Conservation (phyloP, 2,329 filamentous ascomycete genomes). For the Aureobasidium mangrovei region DNA sequence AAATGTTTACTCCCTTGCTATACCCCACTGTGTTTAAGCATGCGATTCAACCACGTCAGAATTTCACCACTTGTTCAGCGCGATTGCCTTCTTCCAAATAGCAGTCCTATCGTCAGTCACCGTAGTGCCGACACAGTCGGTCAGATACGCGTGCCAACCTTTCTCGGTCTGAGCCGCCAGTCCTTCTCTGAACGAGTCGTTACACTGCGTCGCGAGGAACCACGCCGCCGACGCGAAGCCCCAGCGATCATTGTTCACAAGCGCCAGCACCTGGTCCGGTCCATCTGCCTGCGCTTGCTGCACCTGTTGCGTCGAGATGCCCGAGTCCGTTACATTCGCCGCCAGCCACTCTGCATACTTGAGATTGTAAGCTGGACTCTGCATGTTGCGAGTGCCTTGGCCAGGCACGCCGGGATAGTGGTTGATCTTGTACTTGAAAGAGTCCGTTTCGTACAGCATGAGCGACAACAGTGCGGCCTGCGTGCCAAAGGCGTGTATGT, state of each 20-base stretch:
- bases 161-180: conserved; percentile 39
- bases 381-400: conserved; percentile 65
- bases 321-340: conserved; percentile 20
- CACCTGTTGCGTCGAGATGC: conserved; percentile 24
- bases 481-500: conserved; percentile 46
- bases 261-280: conserved; percentile 39
- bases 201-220: conserved; percentile 51
- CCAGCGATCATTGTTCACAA: conserved; percentile 43
- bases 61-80: conserved; percentile 21
- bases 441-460: conserved; percentile 61
- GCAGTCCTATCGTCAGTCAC: conserved; percentile 37
- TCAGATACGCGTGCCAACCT: conserved; percentile 48
- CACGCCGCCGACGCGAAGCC: conserved; percentile 53
- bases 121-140: conserved; percentile 44
- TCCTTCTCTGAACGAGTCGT: conserved; percentile 31
- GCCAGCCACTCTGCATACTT: conserved; percentile 46
- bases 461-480: conserved; percentile 63
- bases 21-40: no score
- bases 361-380: conserved; percentile 46
- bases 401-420: conserved; percentile 52
- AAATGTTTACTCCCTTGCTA: no score
- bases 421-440: conserved; percentile 66
- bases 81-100: conserved; percentile 43
- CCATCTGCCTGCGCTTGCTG: conserved; percentile 26
- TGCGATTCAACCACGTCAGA: no score